Evolutionary conservation across 2,329 filamentous ascomycete species (phyloP), one percentile per base, ranked within the genome.

Genomic region (Ilyonectria mors-panacis): DNA sequence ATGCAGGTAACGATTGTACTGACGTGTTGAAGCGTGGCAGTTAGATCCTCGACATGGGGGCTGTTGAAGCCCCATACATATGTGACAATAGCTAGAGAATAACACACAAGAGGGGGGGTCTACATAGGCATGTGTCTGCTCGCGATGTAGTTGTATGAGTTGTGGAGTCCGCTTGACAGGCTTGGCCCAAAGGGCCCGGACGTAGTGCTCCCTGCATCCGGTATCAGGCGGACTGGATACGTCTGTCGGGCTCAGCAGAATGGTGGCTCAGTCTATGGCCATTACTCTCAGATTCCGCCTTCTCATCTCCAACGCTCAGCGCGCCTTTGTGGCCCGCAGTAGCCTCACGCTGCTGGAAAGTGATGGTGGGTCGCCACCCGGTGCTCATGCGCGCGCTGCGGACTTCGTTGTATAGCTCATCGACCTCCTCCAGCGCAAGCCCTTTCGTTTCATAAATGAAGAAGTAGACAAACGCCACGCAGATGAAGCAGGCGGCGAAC

Each of bases 381-480:
- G 76, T 79, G 6, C 86, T 89, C 70, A 89, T 80, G 79, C 88
- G 86, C 2, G 91, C 91, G 47, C 83, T 79, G 10, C 75, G 77
- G 35, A 91, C 86, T 78, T 93, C 91, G 26, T 81, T 81, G 80
- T 94, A 95, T 54, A 95, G 81, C 83, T 93, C 88, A 77, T 97
- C 93, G 62, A 97, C 91, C 81, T 97, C 88, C 81, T 97, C 94
- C 30, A 97, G 87, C 0, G 88, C 90, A 15, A 95, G 86, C 17
- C 93, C 93, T 85, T 97, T 97, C 65, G 94, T 97, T 85, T 96
- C 94, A 78, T 95, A 95, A 77, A 97, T 89, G 82, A 90, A 89
- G 78, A 92, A 91, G 78, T 88, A 92, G 13, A 93, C 91, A 76
- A 93, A 93, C 9, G 89, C 82, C 70, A 93, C 91, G 79, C 90